Evolutionary conservation across 352 stramenopile genomes (phyloP), one percentile per base, ranked within the genome.

Genomic region (Globisporangium lucens): DNA sequence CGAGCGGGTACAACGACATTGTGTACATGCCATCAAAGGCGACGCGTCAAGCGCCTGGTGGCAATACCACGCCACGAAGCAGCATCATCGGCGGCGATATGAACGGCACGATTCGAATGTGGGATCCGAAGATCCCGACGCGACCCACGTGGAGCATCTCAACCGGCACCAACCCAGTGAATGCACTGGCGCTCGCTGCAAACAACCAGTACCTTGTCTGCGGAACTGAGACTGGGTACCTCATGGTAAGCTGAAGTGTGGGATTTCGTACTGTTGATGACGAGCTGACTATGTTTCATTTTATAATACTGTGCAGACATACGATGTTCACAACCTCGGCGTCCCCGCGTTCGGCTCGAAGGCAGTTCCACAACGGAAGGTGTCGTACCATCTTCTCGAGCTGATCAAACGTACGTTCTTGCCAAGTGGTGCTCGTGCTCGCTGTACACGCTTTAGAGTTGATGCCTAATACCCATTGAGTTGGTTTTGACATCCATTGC

Each of bases 1-100:
- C 83, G 0, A 83, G 77, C 24, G 86, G 86, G 6, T 94, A 94
- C 74, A 89, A 83, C n/a, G 84, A 91, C 63, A 47, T 94, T n/a
- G 47, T 92, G 20, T 94, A 86, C 65, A 46, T 89, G 13, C 64
- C 71, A 49, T 10, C 66, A 4, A 56, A 43, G 1, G 46, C 2
- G 1, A 33, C 27, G 20, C 41, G 43, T 24, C 49, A n/a, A 27
- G 15, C 13, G 2, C 24, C 41, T 17, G 41, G 41, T 10, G 30
- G 35, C 47, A 76, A 69, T 6, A 17, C 49, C 12, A 79, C 68
- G 29, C 55, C 63, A 12, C 68, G 60, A 0, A 27, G 63, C 36
- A 74, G 56, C 20, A 61, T 94, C 49, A 75, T 92, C 62, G 86
- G 79, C 51, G 83, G 76, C 20, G 86, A 92, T 67, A 74, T 80